Conservation (phyloP, 768 basidiomycete species). For the Russula foetens region DNA sequence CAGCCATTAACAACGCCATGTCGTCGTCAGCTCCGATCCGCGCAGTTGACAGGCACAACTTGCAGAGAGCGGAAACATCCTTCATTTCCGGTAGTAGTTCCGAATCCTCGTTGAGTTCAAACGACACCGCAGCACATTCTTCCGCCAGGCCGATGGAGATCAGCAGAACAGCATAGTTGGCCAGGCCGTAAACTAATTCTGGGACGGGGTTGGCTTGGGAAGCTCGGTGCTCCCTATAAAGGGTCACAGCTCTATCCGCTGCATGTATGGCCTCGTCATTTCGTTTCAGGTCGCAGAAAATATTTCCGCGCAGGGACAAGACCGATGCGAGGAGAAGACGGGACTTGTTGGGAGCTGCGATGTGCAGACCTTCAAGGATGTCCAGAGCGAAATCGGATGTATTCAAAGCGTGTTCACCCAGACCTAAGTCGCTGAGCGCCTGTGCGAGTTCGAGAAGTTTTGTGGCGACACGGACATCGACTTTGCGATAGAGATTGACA, state of each 20-base stretch:
- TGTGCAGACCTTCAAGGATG: not conserved
- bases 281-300: constrained; percentile 1
- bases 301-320: not conserved
- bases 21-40: not conserved
- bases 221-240: not conserved
- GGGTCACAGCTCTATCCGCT: not conserved
- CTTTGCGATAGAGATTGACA: not conserved
- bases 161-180: constrained; percentile 1
- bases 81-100: not conserved
- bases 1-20: not conserved
- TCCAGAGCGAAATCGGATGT: not conserved
- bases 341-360: not conserved
- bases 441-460: constrained; percentile 1
- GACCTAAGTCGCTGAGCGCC: constrained; percentile 10
- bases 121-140: not conserved
- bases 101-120: constrained; percentile 2
- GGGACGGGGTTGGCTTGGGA: not conserved
- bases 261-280: not conserved
- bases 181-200: not conserved
- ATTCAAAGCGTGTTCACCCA: not conserved
- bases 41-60: not conserved
- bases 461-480: not conserved
- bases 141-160: not conserved
- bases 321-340: not conserved
- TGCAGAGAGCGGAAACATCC: not conserved